Evolutionary conservation across 164 flowering plant genomes (phyloP), one percentile per base, ranked within the genome.

Genomic region (Nymphaea colorata): DNA sequence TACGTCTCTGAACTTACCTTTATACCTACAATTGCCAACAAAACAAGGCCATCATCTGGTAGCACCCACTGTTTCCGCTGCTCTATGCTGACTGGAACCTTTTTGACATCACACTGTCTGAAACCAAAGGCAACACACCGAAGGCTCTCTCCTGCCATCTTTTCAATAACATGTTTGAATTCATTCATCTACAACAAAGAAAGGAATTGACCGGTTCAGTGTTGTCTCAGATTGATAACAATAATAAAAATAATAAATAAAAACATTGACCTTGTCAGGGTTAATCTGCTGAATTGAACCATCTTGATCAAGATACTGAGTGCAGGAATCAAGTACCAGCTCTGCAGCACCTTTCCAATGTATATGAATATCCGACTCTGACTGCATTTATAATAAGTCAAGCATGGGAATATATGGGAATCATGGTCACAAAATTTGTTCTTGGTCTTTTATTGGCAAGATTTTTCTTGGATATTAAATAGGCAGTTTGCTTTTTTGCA

Each of bases 311-410:
- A 94, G 73, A 72, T 82, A 90, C 4, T 55, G n/a, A 14, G 88
- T 77, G 72, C 96, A 94, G 5, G 82, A 82, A 10, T 80, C 84
- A 67, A 94, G 75, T 43, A 94, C 93, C 67, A 94, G 82, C 71
- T 94, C 99, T 45, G 99, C 96, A 75, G 98, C 99, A 2, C 98
- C 98, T 78, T 94, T 91, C 98, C 98, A 91, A 68, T 94, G 97
- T 64, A 94, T 71, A 77, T 80, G 96, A 69, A 88, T 87, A 75
- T 80, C 70, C 64, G 86, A 80, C 68, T 87, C 82, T 43, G 86
- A 71, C 96, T 89, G 85, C 65, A 77, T 64, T n/a, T 17, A 15
- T 15, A 51, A 15, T 51, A 51, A 25, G 36, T 25, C 36, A 25
- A 67, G 36, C 36, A 25, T 59, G 42, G 57, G 51, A 16, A 53